A percentile compares a stretch with the other conserved stretches of the same genome.
Evolutionary conservation across 305 asterid genomes (phyloP).

Genomic region (Fraxinus platypoda): DNA sequence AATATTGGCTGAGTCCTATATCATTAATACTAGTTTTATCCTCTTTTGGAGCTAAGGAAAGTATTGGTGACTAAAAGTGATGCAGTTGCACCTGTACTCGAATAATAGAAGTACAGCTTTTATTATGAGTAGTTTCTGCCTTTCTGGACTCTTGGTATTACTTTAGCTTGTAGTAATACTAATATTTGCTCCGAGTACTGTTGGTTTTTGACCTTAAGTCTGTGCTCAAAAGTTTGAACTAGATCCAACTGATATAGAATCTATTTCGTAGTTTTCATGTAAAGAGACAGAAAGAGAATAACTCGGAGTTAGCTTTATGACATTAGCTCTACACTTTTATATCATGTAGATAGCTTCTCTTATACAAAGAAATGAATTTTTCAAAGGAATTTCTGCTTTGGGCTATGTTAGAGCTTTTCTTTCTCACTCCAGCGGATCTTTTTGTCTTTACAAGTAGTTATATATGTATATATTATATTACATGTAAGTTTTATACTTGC

Average conservation of each 20-base stretch:
- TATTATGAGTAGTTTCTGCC: background rate
- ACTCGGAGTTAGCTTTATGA: too few relatives aligned
- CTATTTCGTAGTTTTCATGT: too few relatives aligned
- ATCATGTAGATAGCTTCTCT: background rate
- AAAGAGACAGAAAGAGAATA: too few relatives aligned
- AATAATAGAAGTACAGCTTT: background rate
- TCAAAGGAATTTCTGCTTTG: background rate
- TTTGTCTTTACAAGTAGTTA: background rate
- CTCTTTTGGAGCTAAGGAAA: background rate
- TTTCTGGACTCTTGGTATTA: background rate
- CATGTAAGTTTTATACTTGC: background rate
- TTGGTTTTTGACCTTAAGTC: background rate
- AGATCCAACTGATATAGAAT: background rate
- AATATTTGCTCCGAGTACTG: background rate
- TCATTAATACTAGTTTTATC: background rate
- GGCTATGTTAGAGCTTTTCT: background rate
- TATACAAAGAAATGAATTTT: background rate
- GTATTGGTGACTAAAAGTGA: background rate
- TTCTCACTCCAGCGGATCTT: background rate
- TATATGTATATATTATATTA: background rate
- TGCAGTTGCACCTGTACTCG: background rate
- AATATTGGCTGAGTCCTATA: background rate
- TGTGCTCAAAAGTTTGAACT: background rate
- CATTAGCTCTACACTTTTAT: too few relatives aligned
- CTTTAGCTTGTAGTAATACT: background rate